Evolutionary conservation across 306 rosid genomes (phyloP), one percentile per base, ranked within the genome.

Genomic region (Ormosia emarginata): DNA sequence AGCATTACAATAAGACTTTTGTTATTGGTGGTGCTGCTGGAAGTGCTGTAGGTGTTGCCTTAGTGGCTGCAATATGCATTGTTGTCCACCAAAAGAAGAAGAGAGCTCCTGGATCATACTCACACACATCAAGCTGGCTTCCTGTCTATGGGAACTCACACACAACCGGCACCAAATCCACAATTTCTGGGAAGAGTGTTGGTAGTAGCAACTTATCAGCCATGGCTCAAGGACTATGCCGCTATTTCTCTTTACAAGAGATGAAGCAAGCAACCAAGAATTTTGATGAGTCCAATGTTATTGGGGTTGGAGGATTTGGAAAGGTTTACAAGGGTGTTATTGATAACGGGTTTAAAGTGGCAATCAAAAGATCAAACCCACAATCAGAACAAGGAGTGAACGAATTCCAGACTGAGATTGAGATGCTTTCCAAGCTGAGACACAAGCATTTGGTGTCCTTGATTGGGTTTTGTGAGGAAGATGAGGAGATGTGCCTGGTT

Each of bases 241-340:
- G 90, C 5, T 78, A 82, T 62, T 89, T 89, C 71, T 86, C 90
- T 0, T 72, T 89, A 64, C 82, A 77, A 2, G 92, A 89, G 47
- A 86, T 89, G 73, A 84, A 39, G 65, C 85, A 86, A 5, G 90
- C 87, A 2, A 86, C 84, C 8, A 86, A 84, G 67, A 79, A 76
- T 52, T 89, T 89, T 3, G 90, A 89, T 0, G 92, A 86, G 82
- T 72, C 90, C 5, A 82, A 86, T 73, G 90, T 89, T 10, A 89
- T 89, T 61, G 90, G 92, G 7, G 88, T 89, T 10, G 92, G 92
- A 86, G 92, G 92, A 1, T 89, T 89, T 34, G 90, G 90, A 30
- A 89, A 89, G 59, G 92, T 89, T 33, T 88, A 88, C 18, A 86
- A 83, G 76, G 91, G 89, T 53, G 91, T 81, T 14, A 86, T 86